phyloP scores from a whole-genome alignment of 495 filamentous ascomycete genomes.

The Elasticomyces elasticus region DNA sequence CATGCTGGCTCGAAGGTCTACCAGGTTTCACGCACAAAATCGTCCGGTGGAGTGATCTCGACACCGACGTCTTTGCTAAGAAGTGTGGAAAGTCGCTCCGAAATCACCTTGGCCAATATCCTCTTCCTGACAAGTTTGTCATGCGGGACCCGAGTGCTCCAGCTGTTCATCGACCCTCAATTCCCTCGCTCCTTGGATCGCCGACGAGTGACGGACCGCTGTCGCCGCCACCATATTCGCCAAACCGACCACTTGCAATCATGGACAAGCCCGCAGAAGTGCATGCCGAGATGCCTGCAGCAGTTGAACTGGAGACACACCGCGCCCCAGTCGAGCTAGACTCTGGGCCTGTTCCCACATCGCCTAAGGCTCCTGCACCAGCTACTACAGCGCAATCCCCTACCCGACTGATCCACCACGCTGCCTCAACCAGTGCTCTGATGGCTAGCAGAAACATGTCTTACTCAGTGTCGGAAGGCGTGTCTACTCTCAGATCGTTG shows the following conservation, averaged over 20 bases:
- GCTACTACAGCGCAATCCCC: not conserved
- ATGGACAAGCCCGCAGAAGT: not conserved
- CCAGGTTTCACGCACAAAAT: slow-evolving; percentile 7
- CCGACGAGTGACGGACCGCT: not conserved
- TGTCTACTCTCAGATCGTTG: not conserved
- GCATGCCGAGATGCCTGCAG: not conserved
- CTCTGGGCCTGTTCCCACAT: not conserved
- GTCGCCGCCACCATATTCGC: slow-evolving; percentile 7
- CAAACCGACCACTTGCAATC: not conserved
- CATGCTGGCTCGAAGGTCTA: slow-evolving; percentile 10
- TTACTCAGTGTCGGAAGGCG: not conserved
- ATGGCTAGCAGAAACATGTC: not conserved
- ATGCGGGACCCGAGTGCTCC: not conserved
- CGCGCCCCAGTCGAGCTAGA: not conserved
- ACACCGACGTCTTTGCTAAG: not conserved
- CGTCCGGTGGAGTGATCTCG: slow-evolving; percentile 1
- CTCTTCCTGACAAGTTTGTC: slow-evolving; percentile 1
- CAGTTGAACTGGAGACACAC: not conserved
- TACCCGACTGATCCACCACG: not conserved
- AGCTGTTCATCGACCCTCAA: not conserved
- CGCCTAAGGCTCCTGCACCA: not conserved
- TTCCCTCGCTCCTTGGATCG: not conserved
- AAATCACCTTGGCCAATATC: slow-evolving; percentile 3
- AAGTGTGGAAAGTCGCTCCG: slow-evolving; percentile 6
- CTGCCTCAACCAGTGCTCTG: not conserved